Evolutionary conservation across 2,329 filamentous ascomycete species (phyloP).

Genomic region (Aspergillus sp.): DNA sequence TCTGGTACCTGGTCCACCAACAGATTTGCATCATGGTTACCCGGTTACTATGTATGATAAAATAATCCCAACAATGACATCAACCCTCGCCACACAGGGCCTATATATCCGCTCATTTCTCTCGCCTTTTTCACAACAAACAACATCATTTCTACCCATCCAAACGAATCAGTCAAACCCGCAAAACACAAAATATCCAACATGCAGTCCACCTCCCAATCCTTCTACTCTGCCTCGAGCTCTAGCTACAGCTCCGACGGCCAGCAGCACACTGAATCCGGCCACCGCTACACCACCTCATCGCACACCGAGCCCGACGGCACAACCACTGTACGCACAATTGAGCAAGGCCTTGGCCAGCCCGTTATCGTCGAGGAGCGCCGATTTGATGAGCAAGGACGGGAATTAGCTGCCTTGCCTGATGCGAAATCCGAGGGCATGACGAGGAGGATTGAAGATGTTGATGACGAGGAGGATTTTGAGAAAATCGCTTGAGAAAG

Average conservation of each 20-base stretch:
- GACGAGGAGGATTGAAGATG: constrained; percentile 28
- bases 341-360: constrained; percentile 35
- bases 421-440: constrained; percentile 21
- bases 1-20: no score
- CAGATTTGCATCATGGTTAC: neutral
- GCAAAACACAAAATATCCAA: neutral
- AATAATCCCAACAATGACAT: constrained; percentile 1
- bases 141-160: neutral
- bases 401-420: constrained; percentile 24
- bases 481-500: neutral
- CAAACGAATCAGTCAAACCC: neutral
- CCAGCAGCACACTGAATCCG: constrained; percentile 23
- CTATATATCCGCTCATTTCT: constrained; percentile 1
- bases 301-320: constrained; percentile 34
- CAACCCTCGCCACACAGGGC: neutral
- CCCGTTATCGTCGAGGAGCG: constrained; percentile 34
- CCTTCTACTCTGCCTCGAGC: neutral
- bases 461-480: constrained; percentile 20
- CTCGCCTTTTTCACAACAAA: neutral
- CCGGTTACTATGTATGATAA: neutral
- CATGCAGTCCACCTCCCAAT: neutral
- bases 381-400: constrained; percentile 33
- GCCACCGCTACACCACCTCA: constrained; percentile 33
- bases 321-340: constrained; percentile 33
- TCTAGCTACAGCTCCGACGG: constrained; percentile 1